phyloP scores from a whole-genome alignment of 2,329 filamentous ascomycete species.

The Pseudophaeomoniella oleicola region DNA sequence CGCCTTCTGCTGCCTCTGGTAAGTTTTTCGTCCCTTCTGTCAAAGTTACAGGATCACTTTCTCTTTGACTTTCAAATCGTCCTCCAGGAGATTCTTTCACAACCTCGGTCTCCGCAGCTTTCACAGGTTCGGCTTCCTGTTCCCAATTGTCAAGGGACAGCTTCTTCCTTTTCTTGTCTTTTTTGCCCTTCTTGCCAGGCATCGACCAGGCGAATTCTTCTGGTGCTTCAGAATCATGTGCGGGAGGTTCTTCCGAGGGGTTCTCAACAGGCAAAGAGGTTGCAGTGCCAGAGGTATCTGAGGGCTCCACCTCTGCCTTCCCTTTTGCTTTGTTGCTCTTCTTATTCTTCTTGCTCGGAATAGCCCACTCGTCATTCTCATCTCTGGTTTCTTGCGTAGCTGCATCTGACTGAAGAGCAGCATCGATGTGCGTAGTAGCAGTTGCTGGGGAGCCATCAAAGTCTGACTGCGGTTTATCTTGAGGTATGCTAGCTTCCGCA shows the following conservation, averaged over 20 bases:
- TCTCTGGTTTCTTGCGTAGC: not conserved
- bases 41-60: too few relatives aligned
- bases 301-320: not conserved
- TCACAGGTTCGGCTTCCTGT: not conserved
- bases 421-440: not conserved
- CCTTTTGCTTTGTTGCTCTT: constrained; percentile 12
- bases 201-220: constrained; percentile 1
- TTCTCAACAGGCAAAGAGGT: not conserved
- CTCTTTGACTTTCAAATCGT: too few relatives aligned
- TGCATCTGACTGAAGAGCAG: not conserved
- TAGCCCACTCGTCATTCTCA: constrained; percentile 2
- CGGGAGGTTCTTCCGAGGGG: not conserved
- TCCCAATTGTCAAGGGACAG: not conserved
- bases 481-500: too few relatives aligned
- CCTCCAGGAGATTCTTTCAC: too few relatives aligned
- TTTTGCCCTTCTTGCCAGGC: constrained; percentile 6
- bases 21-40: too few relatives aligned
- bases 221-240: not conserved
- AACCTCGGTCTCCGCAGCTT: not conserved
- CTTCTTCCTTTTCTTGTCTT: constrained; percentile 2
- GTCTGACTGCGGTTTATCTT: not conserved
- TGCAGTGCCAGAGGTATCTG: not conserved
- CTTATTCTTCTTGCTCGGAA: constrained; percentile 5
- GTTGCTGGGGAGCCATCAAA: not conserved
- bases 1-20: too few relatives aligned